Evolutionary conservation across 352 stramenopile species (phyloP), one percentile per base, ranked within the genome.

Genomic region (Plasmopara halstedii): DNA sequence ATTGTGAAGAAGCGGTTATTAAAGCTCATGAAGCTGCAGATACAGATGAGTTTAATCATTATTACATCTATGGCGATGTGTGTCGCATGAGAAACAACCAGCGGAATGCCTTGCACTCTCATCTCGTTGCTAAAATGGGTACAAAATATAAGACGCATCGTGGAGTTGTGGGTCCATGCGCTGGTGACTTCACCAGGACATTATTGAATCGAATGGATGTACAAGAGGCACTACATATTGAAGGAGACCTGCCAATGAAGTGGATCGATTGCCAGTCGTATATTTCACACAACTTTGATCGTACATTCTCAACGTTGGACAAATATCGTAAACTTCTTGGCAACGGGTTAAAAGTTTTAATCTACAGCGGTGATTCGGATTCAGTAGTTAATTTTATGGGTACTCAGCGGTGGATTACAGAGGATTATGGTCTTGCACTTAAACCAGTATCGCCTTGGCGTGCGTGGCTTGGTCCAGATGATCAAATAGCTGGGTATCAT

Each of bases 401-500:
- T 2, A 98, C 97, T 46, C 64, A 85, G 55, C 73, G 75, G 13
- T 87, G 74, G 74, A 81, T 87, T 41, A 70, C 61, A 0, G 56
- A 67, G 8, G 56, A 83, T 22, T 17, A 40, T 8, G 69, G 70
- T 14, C 56, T 87, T 8, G 66, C 69, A 15, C 45, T 85, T 11
- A 61, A 56, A 6, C 63, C 68, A 23, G 46, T 47, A 13, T 58
- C 58, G 3, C 47, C 56, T 15, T 87, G 75, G 72, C 49, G 67
- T 39, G 60, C 74, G 15, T 86, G 74, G 74, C 48, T 71, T 21
- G 68, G 67, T 0, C 70, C 72, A 2, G 75, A 85, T 39, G 26
- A 69, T 27, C 86, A 96, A 56, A 75, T 93, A 46, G 86, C 67
- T 7, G 86, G 86, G 6, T 88, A 95, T 50, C 70, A 88, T 19